Evolutionary conservation across 2,329 filamentous ascomycete species (phyloP), one percentile per base, ranked within the genome.

Genomic region (Diaporthe capsici): DNA sequence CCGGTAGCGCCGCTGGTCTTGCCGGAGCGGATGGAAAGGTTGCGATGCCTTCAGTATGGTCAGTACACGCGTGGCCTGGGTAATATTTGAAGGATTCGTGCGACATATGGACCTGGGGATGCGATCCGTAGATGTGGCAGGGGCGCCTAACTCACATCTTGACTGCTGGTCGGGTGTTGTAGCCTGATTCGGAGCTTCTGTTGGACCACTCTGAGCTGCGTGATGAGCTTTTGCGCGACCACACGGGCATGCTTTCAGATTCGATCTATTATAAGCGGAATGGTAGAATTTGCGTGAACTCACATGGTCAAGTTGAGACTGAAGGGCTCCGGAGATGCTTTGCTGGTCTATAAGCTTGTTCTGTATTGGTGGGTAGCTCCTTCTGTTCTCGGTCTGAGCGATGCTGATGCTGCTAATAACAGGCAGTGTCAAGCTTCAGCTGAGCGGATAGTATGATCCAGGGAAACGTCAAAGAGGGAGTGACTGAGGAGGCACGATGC

Each of bases 1-100:
- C 84, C 77, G 79, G 83, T 82, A 80, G 81, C 80, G 71, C 71
- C 20, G 71, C 47, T 55, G 81, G 85, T 83, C 81, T 83, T 83
- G 82, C 90, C 90, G 76, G 93, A 94, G 80, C 94, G 93, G 81
- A 94, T 91, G 42, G 93, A 95, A 76, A 95, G 89, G 76, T 92
- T 91, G 81, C 94, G 93, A 81, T 94, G 93, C 93, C 93, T 94
- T 80, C 15, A 15, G 9, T n/a, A 34, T 34, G 20, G 4, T 73
- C 17, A 73, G 71, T 44, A 34, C 37, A n/a, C 58, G 28, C 10
- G 34, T 25, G 71, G 47, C 1, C 15, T n/a, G 9, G 9, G 6
- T 22, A 22, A n/a, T 31, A 2, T 2, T 31, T 10, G 34, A 28
- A 53, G 25, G 49, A 51, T 10, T 63, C 7, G 39, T 28, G 42